These are phyloP conservation scores for Collybia sordida DNA, from an alignment of 768 basidiomycete species.

Conservation along the genomic window DNA sequence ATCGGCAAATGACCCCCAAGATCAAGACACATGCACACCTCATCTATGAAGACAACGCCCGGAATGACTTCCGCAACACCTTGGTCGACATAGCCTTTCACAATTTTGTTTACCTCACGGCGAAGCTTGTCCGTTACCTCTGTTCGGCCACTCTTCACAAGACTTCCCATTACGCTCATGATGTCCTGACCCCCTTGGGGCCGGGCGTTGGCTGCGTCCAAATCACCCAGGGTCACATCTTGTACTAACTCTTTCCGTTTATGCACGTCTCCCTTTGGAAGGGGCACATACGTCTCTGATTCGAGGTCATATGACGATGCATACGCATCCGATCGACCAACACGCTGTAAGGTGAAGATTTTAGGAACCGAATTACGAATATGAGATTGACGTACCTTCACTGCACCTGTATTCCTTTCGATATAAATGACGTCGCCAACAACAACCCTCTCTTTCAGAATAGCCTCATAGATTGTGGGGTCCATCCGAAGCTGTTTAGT, in stretches of 20 bases:
- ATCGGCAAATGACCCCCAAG: slow-evolving; percentile 1
- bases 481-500: slow-evolving; percentile 95
- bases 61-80: slow-evolving; percentile 98
- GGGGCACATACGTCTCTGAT: slow-evolving; percentile 96
- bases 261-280: slow-evolving; percentile 50
- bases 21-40: slow-evolving; percentile 52
- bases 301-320: slow-evolving; percentile 97
- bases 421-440: slow-evolving; percentile 98
- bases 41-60: slow-evolving; percentile 97
- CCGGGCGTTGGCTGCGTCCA: slow-evolving; percentile 94
- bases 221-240: slow-evolving; percentile 65
- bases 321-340: slow-evolving; percentile 96
- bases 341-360: slow-evolving; percentile 54
- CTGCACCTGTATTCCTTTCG: slow-evolving; percentile 90
- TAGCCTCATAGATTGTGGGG: slow-evolving; percentile 95
- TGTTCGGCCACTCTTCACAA: slow-evolving; percentile 91
- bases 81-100: slow-evolving; percentile 96
- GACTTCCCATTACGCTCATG: slow-evolving; percentile 93
- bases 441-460: slow-evolving; percentile 94
- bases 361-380: neutral
- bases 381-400: slow-evolving; percentile 66
- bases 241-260: slow-evolving; percentile 23
- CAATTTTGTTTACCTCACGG: slow-evolving; percentile 95
- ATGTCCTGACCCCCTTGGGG: slow-evolving; percentile 98
- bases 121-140: slow-evolving; percentile 97